These are phyloP conservation scores for Camellia granthamiana DNA, from an alignment of 148 eudicot species.

Conservation along the genomic window DNA sequence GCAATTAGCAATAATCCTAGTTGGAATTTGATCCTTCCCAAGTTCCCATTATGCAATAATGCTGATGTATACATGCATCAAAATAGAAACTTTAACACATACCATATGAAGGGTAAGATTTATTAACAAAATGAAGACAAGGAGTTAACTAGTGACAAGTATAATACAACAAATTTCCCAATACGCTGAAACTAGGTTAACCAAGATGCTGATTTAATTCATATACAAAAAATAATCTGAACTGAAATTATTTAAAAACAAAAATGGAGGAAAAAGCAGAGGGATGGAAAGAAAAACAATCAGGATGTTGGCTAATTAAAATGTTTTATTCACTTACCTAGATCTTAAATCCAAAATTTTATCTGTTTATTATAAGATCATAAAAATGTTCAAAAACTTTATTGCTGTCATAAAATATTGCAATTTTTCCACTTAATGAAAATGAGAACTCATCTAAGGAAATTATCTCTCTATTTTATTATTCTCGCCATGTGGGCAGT, in stretches of 20 bases:
- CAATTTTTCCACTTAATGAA: not conserved
- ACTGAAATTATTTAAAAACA: not conserved
- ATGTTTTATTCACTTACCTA: not conserved
- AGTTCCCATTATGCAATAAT: no score
- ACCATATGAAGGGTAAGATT: not conserved
- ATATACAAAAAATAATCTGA: no score
- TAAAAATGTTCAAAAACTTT: not conserved
- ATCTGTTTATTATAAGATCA: not conserved
- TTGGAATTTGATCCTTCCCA: no score
- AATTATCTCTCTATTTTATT: not conserved
- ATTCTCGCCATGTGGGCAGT: not conserved
- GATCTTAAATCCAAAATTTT: not conserved
- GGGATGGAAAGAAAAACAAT: slow-evolving; percentile 1
- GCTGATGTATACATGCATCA: no score
- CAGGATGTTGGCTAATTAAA: not conserved
- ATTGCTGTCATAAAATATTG: not conserved
- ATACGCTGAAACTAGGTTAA: no score
- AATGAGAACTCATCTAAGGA: not conserved
- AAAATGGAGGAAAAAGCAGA: not conserved
- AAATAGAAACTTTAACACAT: not conserved
- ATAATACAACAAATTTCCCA: not conserved
- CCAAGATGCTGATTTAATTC: no score
- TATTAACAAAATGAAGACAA: not conserved
- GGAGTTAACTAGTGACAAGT: not conserved
- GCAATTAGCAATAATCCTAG: no score